These are phyloP conservation scores for Podaxis mareebaensis DNA, from an alignment of 768 basidiomycete species.

Conservation along the genomic window DNA sequence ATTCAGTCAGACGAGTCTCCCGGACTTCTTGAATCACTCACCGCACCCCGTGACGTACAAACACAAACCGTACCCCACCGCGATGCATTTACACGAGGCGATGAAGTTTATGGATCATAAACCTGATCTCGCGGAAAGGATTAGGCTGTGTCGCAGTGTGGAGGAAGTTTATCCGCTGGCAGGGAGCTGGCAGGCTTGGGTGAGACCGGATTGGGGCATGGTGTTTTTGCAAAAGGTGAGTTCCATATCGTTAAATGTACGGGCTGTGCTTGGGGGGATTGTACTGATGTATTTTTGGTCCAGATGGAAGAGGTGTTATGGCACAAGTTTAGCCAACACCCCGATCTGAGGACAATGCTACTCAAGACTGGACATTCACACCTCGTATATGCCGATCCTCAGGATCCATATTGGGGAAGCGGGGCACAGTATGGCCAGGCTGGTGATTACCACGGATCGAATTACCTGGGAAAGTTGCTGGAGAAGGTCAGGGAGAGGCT, in stretches of 20 bases:
- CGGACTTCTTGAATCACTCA: constrained; percentile 67
- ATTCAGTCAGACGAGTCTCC: constrained; percentile 39
- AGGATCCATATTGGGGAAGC: constrained; percentile 67
- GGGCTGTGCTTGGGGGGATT: neutral
- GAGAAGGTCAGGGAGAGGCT: constrained; percentile 54
- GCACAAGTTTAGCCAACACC: constrained; percentile 73
- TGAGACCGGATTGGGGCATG: constrained; percentile 58
- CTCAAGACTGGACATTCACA: constrained; percentile 50
- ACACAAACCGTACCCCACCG: constrained; percentile 62
- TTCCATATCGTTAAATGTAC: constrained; percentile 16
- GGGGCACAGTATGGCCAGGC: constrained; percentile 39
- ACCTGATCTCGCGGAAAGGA: constrained; percentile 55
- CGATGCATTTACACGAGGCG: constrained; percentile 76
- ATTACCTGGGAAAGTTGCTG: constrained; percentile 65
- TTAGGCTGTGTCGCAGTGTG: constrained; percentile 42
- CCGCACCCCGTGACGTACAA: constrained; percentile 59
- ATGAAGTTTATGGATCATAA: constrained; percentile 59
- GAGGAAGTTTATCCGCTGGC: constrained; percentile 38
- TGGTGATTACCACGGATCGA: constrained; percentile 38
- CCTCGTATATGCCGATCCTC: constrained; percentile 54
- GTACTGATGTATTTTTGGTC: constrained; percentile 1
- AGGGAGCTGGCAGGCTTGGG: constrained; percentile 29
- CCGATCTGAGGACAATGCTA: constrained; percentile 52
- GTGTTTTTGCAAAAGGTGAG: constrained; percentile 53
- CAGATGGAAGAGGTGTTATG: constrained; percentile 72